Evolutionary conservation across 2,329 filamentous ascomycete species (phyloP).

Genomic region (Volutella citrinella): DNA sequence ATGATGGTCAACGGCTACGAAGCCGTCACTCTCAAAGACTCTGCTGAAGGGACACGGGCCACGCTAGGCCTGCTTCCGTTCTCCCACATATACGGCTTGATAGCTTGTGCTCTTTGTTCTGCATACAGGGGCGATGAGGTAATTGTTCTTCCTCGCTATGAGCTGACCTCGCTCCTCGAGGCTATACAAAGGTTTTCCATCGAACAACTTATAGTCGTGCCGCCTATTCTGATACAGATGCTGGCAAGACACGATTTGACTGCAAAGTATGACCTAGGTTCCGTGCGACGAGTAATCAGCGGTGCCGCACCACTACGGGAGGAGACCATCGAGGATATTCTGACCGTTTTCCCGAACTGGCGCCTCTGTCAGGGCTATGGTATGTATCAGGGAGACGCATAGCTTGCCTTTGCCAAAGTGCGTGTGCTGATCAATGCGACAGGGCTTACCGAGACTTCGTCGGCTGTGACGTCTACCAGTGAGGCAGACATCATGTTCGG

Average conservation of each 20-base stretch:
- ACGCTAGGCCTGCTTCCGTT: conserved; percentile 69
- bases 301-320: conserved; percentile 71
- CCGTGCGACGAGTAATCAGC: conserved; percentile 60
- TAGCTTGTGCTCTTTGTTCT: conserved; percentile 64
- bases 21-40: conserved; percentile 29
- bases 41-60: conserved; percentile 39
- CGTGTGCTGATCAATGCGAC: conserved; percentile 71
- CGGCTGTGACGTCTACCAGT: conserved; percentile 61
- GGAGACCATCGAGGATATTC: conserved; percentile 62
- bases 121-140: conserved; percentile 71
- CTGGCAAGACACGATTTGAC: conserved; percentile 57
- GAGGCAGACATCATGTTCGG: conserved; percentile 66
- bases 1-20: conserved; percentile 56
- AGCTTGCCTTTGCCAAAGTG: too few relatives aligned
- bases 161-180: conserved; percentile 59
- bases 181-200: conserved; percentile 69
- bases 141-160: conserved; percentile 72
- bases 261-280: conserved; percentile 65
- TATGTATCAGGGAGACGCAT: too few relatives aligned
- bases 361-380: conserved; percentile 63
- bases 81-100: conserved; percentile 78
- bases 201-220: conserved; percentile 64
- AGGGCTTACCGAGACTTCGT: conserved; percentile 71
- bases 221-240: conserved; percentile 74
- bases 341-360: conserved; percentile 60